phyloP scores from a whole-genome alignment of 441 rosid genomes.

The Pelargonium citronellum region DNA sequence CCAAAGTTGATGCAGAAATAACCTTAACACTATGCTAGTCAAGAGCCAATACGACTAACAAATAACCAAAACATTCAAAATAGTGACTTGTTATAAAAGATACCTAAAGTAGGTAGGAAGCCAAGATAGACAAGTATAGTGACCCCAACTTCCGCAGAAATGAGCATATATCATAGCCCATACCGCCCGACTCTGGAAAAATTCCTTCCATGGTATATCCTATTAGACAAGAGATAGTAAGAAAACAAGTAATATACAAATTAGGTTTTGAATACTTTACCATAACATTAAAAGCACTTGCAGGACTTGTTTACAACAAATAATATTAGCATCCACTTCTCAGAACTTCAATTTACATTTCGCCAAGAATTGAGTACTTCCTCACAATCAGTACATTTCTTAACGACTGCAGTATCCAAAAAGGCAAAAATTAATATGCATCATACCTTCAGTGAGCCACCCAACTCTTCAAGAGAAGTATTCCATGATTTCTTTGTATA shows the following conservation, averaged over 20 bases:
- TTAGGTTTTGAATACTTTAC: background rate
- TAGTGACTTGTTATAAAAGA: conserved; percentile 10
- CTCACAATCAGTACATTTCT: background rate
- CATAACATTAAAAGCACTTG: background rate
- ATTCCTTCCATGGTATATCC: conserved; percentile 86
- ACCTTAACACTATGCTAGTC: background rate
- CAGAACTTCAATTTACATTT: background rate
- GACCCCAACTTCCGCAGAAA: conserved; percentile 99
- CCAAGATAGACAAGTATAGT: conserved; percentile 88
- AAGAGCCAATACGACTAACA: background rate
- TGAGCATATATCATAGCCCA: conserved; percentile 97
- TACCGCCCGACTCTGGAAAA: conserved; percentile 64
- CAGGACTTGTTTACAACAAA: background rate
- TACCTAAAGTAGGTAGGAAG: conserved; percentile 94
- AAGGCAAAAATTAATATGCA: background rate
- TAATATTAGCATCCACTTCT: background rate
- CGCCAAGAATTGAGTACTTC: conserved; percentile 6
- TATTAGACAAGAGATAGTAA: conserved; percentile 31
- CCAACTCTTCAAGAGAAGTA: conserved; percentile 42
- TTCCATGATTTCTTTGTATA: conserved; percentile 32
- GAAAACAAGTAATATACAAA: conserved; percentile 13
- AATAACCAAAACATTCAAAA: conserved; percentile 5
- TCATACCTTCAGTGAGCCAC: conserved; percentile 58
- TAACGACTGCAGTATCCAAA: background rate
- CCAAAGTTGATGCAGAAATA: background rate